Percentiles rank a stretch among this genome's conserved stretches.
phyloP scores from a whole-genome alignment of 441 rosid species.

The Pelargonium citronellum region DNA sequence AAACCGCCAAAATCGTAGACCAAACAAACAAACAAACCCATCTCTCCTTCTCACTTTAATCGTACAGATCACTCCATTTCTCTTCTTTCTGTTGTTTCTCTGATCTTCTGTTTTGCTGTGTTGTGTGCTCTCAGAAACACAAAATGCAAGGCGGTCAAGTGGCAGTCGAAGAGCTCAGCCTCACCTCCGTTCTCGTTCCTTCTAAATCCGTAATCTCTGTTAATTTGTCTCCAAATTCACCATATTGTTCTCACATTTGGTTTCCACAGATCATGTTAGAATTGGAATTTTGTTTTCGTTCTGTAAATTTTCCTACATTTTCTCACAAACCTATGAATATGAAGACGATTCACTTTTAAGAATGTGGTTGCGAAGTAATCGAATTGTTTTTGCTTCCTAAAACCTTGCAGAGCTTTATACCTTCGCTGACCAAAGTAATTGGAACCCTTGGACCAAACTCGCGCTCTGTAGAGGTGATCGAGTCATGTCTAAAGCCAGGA shows the following conservation, averaged over 20 bases:
- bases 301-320: not conserved
- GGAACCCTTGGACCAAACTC: constrained; percentile 30
- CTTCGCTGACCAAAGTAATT: constrained; percentile 23
- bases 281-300: no score
- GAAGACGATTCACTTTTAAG: not conserved
- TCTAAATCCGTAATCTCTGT: not conserved
- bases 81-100: not conserved
- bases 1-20: constrained; percentile 5
- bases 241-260: no score
- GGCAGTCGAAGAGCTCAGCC: not conserved
- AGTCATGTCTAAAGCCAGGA: constrained; percentile 26
- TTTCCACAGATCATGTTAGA: no score
- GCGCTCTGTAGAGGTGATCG: constrained; percentile 22
- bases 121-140: not conserved
- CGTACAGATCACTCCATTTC: not conserved
- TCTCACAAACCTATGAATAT: not conserved
- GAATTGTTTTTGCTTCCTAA: not conserved
- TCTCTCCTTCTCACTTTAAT: not conserved
- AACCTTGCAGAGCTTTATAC: constrained; percentile 12
- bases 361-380: not conserved
- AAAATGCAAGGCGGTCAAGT: constrained; percentile 1
- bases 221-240: no score
- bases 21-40: not conserved
- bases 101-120: not conserved
- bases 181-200: constrained; percentile 7